Base-by-base conservation (phyloP, 140 eudicot genomes). In the Stevia rebaudiana region DNA sequence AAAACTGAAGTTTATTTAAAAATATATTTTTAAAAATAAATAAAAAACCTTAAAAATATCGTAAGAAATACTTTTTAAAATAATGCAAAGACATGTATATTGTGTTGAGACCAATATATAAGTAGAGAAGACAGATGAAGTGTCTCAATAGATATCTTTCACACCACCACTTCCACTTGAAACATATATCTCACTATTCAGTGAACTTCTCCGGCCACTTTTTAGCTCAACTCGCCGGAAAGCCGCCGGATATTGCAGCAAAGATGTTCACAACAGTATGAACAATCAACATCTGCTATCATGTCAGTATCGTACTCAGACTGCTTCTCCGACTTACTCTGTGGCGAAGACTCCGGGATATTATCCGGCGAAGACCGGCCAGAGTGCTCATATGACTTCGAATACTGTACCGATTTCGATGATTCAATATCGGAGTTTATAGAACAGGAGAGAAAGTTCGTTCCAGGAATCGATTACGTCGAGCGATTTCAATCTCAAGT, bases 331-430 rank as follows among this genome's bases (percentile, higher is more conserved):
- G 95, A 87, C 43, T 78, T 90, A 15, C 94, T 87, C 65, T 90
- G 98, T 85, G 60, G 83, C 66, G 98, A 90, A 79, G 94, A 88
- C 46, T 90, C 98, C 70, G 92, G 51, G 1, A 74, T 68, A 21
- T 71, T 76, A 48, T 84, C 88, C 78, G 81, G 49, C 41, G 83
- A 76, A 18, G 81, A 78, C n/a, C 52, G 24, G 69, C 83, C 82
- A 74, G 95, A 81, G 51, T 71, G 71, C 37, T 77, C 89, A 2
- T 79, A 89, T 16, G 89, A 75, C 24, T 24, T 71, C 37, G 89
- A 80, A 8, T 68, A 71, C 62, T 74, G 67, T 52, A 71, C 82
- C 66, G 89, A 79, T 31, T 28, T 75, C 62, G 94, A 87, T 57
- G 97, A 85, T 35, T 87, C 94, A 6, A 87, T 90, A 48, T 81